Conservation (phyloP, 441 rosid genomes). For the Gossypium gossypioides region DNA sequence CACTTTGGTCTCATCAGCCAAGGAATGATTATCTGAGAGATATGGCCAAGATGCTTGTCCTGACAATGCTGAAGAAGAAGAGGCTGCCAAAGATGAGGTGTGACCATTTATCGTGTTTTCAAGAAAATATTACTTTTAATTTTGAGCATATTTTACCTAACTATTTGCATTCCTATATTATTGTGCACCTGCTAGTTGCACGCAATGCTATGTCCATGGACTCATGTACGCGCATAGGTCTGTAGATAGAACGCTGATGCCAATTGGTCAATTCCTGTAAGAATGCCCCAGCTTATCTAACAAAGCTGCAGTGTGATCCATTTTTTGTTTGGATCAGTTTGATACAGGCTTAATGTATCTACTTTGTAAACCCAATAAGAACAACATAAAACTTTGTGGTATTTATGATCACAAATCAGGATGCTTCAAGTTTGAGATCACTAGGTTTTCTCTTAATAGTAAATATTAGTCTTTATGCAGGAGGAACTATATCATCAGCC, state of each 20-base stretch:
- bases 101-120: conserved; percentile 17
- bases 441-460: neutral
- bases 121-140: conserved; percentile 1
- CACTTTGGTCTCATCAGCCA: conserved; percentile 77
- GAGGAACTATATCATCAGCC: neutral
- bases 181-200: neutral
- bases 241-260: neutral
- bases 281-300: neutral
- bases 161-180: neutral
- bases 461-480: neutral
- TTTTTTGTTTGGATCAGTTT: neutral
- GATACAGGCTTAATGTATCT: neutral
- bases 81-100: conserved; percentile 78
- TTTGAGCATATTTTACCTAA: neutral
- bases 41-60: conserved; percentile 50
- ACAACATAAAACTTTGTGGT: neutral
- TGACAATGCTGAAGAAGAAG: conserved; percentile 42
- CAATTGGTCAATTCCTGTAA: neutral
- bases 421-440: neutral
- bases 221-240: neutral
- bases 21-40: conserved; percentile 81
- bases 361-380: neutral
- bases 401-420: neutral
- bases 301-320: neutral
- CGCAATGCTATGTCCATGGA: neutral